Percentiles rank a stretch among this genome's conserved stretches.
Evolutionary conservation across 2,329 filamentous ascomycete genomes (phyloP).

Genomic region (Paracoccidioides lutzii): DNA sequence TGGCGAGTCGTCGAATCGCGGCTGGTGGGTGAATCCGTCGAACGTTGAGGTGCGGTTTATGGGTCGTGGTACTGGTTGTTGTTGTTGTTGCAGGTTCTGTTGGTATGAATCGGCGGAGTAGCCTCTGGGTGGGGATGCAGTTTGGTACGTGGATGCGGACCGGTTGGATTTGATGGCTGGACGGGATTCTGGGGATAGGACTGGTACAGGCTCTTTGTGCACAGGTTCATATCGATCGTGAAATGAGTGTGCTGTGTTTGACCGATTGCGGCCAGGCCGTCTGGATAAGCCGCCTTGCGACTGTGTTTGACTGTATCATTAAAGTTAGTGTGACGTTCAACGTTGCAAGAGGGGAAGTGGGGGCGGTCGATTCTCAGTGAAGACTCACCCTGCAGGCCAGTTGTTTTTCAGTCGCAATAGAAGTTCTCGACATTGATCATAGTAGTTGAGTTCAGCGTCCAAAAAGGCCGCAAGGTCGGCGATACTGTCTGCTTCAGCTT

Average conservation of each 20-base stretch:
- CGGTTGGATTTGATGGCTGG: slow-evolving; percentile 40
- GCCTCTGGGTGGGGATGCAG: slow-evolving; percentile 29
- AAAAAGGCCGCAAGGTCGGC: slow-evolving; percentile 68
- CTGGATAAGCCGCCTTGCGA: slow-evolving; percentile 21
- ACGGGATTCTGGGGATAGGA: slow-evolving; percentile 35
- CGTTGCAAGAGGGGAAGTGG: background rate
- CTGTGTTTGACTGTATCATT: slow-evolving; percentile 16
- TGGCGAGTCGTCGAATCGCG: slow-evolving; percentile 41
- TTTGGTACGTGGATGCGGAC: slow-evolving; percentile 23
- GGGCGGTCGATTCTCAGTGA: background rate
- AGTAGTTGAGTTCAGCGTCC: slow-evolving; percentile 79
- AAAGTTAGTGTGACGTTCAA: background rate
- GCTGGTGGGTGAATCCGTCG: slow-evolving; percentile 42
- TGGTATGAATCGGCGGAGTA: slow-evolving; percentile 27
- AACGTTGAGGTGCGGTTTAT: slow-evolving; percentile 44
- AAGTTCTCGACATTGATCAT: slow-evolving; percentile 80
- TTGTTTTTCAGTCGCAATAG: slow-evolving; percentile 56
- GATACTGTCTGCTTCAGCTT: slow-evolving; percentile 73
- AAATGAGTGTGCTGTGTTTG: slow-evolving; percentile 52
- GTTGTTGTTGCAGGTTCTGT: background rate
- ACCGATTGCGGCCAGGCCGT: slow-evolving; percentile 42
- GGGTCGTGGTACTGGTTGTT: slow-evolving; percentile 26
- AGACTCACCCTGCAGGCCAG: slow-evolving; percentile 50
- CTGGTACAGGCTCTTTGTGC: slow-evolving; percentile 41
- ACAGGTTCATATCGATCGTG: slow-evolving; percentile 44